These are phyloP conservation scores for Candida wancherniae DNA, from an alignment of 805 yeast species.

Conservation along the genomic window DNA sequence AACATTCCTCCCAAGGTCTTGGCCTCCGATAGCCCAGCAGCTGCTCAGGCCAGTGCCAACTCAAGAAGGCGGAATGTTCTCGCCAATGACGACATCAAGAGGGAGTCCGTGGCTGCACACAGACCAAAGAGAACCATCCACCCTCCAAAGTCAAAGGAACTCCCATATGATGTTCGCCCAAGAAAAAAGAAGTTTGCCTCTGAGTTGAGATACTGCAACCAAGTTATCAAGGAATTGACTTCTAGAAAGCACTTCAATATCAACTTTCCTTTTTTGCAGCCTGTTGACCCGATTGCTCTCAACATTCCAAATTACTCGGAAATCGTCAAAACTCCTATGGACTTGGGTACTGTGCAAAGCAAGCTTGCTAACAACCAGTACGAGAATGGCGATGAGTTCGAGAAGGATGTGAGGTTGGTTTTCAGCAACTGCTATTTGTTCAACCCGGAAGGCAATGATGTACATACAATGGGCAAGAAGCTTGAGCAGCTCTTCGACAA, in stretches of 20 bases:
- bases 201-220: constrained; percentile 81
- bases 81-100: constrained; percentile 36
- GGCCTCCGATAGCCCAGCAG: constrained; percentile 15
- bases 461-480: constrained; percentile 90
- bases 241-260: constrained; percentile 80
- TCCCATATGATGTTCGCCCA: constrained; percentile 87
- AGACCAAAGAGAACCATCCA: constrained; percentile 95
- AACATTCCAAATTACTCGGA: constrained; percentile 89
- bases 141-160: constrained; percentile 92
- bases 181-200: constrained; percentile 87
- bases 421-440: constrained; percentile 86
- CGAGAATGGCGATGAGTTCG: constrained; percentile 84
- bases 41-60: constrained; percentile 13
- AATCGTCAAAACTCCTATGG: constrained; percentile 90
- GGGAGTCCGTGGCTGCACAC: constrained; percentile 72
- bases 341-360: constrained; percentile 75
- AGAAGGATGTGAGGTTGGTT: constrained; percentile 72
- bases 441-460: constrained; percentile 97
- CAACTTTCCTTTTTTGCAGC: constrained; percentile 86
- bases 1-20: constrained; percentile 72
- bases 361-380: constrained; percentile 84
- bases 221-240: constrained; percentile 72
- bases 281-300: constrained; percentile 93
- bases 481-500: constrained; percentile 81
- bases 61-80: constrained; percentile 19